Evolutionary conservation across 2,329 filamentous ascomycete species (phyloP).

Genomic region (Verruconis gallopava): DNA sequence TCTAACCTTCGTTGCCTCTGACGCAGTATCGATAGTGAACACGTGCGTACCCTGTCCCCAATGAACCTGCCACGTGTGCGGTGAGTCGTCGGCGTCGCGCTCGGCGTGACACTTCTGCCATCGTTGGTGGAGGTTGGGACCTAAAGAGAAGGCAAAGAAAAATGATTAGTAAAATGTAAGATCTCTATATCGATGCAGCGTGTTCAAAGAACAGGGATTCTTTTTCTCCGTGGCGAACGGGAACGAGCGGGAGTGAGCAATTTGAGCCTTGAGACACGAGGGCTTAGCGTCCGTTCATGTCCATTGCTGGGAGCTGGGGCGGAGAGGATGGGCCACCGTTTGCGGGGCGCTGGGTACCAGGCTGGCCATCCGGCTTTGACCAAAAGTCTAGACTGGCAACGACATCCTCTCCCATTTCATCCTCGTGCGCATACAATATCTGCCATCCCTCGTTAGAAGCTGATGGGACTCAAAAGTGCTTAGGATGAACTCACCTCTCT

Average conservation of each 20-base stretch:
- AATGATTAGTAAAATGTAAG: no score
- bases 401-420: constrained; percentile 84
- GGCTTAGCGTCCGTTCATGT: not conserved
- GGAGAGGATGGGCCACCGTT: not conserved
- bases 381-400: constrained; percentile 96
- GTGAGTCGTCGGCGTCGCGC: not conserved
- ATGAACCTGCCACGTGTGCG: constrained; percentile 1
- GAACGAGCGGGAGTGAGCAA: no score
- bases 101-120: constrained; percentile 1
- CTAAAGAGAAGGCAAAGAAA: no score
- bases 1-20: not conserved
- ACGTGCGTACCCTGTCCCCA: constrained; percentile 1
- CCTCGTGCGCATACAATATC: constrained; percentile 97
- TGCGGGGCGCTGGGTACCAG: not conserved
- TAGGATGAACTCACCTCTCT: constrained; percentile 59
- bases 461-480: not conserved
- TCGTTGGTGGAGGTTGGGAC: no score
- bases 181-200: no score
- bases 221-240: no score
- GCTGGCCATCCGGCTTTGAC: constrained; percentile 22
- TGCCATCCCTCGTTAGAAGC: constrained; percentile 27
- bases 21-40: constrained; percentile 3
- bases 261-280: not conserved
- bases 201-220: no score
- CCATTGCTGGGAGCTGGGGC: not conserved